A percentile compares a stretch with the other conserved stretches of the same genome.
These are phyloP conservation scores for Phytophthora pinifolia DNA, from an alignment of 352 stramenopile species.

Conservation along the genomic window DNA sequence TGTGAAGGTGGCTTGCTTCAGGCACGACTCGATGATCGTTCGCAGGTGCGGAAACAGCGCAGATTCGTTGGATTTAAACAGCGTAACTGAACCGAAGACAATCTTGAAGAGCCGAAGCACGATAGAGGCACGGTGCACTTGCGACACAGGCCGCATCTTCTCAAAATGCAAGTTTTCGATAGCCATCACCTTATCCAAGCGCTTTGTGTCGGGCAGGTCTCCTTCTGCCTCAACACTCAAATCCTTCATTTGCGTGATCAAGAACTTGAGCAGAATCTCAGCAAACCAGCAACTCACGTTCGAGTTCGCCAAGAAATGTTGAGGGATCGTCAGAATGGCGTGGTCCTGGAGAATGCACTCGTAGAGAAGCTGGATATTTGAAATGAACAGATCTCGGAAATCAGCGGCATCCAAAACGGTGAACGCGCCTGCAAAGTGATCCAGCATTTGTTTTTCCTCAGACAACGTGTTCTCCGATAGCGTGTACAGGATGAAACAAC, in stretches of 20 bases:
- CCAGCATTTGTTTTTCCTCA: constrained; percentile 95
- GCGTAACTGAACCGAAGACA: constrained; percentile 94
- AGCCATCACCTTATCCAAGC: constrained; percentile 71
- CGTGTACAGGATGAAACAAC: constrained; percentile 94
- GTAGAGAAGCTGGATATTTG: constrained; percentile 91
- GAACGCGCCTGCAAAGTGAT: constrained; percentile 96
- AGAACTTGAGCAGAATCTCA: constrained; percentile 93
- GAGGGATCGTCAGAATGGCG: constrained; percentile 92
- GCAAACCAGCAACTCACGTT: constrained; percentile 94
- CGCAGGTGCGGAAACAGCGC: constrained; percentile 93
- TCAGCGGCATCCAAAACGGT: constrained; percentile 95
- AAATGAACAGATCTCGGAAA: constrained; percentile 90
- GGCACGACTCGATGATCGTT: constrained; percentile 92
- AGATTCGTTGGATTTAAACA: constrained; percentile 96
- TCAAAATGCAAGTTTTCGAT: constrained; percentile 79
- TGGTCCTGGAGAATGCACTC: constrained; percentile 94
- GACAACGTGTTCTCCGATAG: constrained; percentile 84
- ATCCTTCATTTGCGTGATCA: constrained; percentile 94
- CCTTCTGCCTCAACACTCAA: constrained; percentile 83
- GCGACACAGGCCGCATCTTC: constrained; percentile 68
- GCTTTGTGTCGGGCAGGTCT: constrained; percentile 76
- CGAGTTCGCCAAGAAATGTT: constrained; percentile 94
- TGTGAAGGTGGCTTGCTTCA: constrained; percentile 90
- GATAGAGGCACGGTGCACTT: constrained; percentile 80
- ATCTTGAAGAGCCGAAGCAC: constrained; percentile 95